Percentiles rank a stretch among this genome's conserved stretches.
These are phyloP conservation scores for Luvunga scandens DNA, from an alignment of 345 rosid species.

Conservation along the genomic window DNA sequence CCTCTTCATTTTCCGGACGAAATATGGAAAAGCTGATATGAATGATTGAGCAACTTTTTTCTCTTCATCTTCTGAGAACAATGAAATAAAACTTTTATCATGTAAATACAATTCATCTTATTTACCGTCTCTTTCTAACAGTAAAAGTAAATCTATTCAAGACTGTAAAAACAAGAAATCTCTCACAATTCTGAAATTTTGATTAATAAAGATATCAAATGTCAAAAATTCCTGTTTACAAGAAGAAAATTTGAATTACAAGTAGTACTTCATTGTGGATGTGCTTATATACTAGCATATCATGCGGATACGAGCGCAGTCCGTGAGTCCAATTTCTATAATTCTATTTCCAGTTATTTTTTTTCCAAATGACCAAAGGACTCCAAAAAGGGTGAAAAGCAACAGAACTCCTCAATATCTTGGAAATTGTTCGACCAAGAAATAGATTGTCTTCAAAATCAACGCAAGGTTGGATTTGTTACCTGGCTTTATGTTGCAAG, in stretches of 20 bases:
- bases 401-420: neutral
- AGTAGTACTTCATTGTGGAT: neutral
- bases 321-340: too few relatives aligned
- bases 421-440: neutral
- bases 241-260: neutral
- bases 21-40: slow-evolving; percentile 48
- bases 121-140: slow-evolving; percentile 10
- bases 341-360: too few relatives aligned
- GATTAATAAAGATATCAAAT: neutral
- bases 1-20: slow-evolving; percentile 61
- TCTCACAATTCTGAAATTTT: neutral
- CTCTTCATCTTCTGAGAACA: slow-evolving; percentile 44
- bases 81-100: slow-evolving; percentile 23
- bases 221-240: neutral
- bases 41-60: slow-evolving; percentile 55
- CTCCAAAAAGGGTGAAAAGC: too few relatives aligned
- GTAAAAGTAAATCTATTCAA: neutral
- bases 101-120: slow-evolving; percentile 24
- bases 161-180: neutral
- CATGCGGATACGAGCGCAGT: neutral
- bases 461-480: neutral
- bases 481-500: slow-evolving; percentile 31
- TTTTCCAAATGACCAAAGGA: too few relatives aligned
- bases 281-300: neutral
- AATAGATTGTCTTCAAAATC: neutral